Evolutionary conservation across 805 yeast genomes (phyloP), one percentile per base, ranked within the genome.

Genomic region (Sugiyamaella valdiviana): DNA sequence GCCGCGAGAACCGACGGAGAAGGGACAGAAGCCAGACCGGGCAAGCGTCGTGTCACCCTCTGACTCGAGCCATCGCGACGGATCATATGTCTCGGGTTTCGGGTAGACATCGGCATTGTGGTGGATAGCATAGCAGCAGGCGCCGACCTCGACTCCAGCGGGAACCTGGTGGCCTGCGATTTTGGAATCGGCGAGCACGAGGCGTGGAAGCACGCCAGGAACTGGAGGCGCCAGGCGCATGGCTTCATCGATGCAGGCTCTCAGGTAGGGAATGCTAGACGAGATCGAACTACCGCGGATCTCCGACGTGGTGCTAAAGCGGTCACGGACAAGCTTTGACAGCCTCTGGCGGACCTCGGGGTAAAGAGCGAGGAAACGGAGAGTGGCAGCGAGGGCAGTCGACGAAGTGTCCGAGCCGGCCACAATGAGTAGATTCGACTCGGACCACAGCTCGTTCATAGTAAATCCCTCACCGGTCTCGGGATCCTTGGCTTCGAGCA

Each of bases 361-460:
- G 35, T 45, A 45, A 26, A 45, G 24, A 32, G 53, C 54, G 1
- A 51, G 46, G 46, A 43, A 51, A 10, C 51, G 42, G 20, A 49
- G 38, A 39, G 45, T 36, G 7, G 52, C 50, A 15, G 48, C 54
- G 15, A 51, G 36, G 16, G 54, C 48, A 7, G 54, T 51, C 6
- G 54, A 51, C 5, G 54, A 39, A 23, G 54, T 51, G 35, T 51
- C 54, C n/a, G 54, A 51, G 19, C 54, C 54, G 26, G 54, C 54
- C 5, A 51, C 54, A 42, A 51, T 51, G 20, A 51, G 48, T 5
- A 51, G 45, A 41, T 51, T 51, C 15, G 53, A 49, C 35, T 51
- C 54, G 17, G 54, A 51, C 50, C 51, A 48, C 14, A 51, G 45
- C 46, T 51, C 54, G 45, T 51, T 51, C 46, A 44, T 46, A 26